phyloP scores from a whole-genome alignment of 345 rosid species.

The Hibiscus mutabilis region DNA sequence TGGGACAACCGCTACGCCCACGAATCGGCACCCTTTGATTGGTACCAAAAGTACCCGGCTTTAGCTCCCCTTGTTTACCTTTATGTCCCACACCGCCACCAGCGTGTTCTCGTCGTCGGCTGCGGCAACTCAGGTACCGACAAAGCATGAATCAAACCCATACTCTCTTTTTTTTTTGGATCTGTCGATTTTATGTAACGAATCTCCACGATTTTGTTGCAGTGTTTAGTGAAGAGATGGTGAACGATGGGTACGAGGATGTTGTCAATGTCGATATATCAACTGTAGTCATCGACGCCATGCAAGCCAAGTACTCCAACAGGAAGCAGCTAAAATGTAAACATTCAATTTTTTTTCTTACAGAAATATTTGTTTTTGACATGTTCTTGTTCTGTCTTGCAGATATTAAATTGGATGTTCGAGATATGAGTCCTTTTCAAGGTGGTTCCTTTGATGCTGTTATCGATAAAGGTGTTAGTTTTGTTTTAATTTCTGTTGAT shows the following conservation, averaged over 20 bases:
- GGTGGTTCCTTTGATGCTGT: slow-evolving; percentile 64
- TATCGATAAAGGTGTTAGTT: slow-evolving; percentile 60
- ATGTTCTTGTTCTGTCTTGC: not conserved
- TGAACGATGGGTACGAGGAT: slow-evolving; percentile 72
- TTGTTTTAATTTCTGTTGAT: not conserved
- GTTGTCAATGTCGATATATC: slow-evolving; percentile 76
- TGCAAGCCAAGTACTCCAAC: slow-evolving; percentile 47
- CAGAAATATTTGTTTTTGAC: not conserved
- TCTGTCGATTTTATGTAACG: not conserved
- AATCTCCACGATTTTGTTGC: slow-evolving; percentile 1
- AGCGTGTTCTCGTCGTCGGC: slow-evolving; percentile 62
- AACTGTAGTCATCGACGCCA: slow-evolving; percentile 59
- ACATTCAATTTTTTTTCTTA: no score
- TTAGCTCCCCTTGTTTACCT: slow-evolving; percentile 74
- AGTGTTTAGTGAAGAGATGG: slow-evolving; percentile 81
- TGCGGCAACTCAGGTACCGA: slow-evolving; percentile 83
- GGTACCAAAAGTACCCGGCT: slow-evolving; percentile 82
- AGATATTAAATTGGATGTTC: slow-evolving; percentile 76
- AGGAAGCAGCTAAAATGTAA: slow-evolving; percentile 65
- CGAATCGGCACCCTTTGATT: slow-evolving; percentile 77
- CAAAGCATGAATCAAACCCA: not conserved
- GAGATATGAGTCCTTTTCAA: slow-evolving; percentile 59
- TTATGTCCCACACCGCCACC: slow-evolving; percentile 50
- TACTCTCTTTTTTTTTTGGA: not conserved
- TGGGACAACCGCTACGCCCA: slow-evolving; percentile 78